A percentile compares a stretch with the other conserved stretches of the same genome.
Evolutionary conservation across 192 early-diverging fungal species (phyloP).

Genomic region (Coemansia sp.): DNA sequence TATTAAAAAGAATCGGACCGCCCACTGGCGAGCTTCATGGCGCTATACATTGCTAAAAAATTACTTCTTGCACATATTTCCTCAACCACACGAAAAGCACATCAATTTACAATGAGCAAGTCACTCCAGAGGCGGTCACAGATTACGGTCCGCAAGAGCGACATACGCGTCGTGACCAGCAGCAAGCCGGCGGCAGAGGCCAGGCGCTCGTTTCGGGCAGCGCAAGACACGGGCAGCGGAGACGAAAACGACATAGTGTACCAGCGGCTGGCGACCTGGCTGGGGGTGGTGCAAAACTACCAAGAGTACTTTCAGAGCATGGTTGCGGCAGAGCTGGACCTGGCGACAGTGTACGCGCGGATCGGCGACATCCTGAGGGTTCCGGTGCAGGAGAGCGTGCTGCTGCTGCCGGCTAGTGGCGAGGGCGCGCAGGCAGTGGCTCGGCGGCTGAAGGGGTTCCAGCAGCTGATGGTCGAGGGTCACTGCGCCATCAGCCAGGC

Average conservation of each 20-base stretch:
- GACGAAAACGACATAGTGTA: conserved; percentile 38
- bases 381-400: conserved; percentile 27
- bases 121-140: conserved; percentile 23
- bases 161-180: conserved; percentile 38
- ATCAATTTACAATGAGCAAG: conserved; percentile 3
- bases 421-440: conserved; percentile 33
- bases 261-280: conserved; percentile 49
- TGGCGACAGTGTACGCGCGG: conserved; percentile 53
- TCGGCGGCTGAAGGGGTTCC: conserved; percentile 35
- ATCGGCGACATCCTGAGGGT: conserved; percentile 51
- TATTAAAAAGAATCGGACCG: too few relatives aligned
- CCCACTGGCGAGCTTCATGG: too few relatives aligned
- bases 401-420: conserved; percentile 25
- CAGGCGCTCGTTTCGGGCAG: conserved; percentile 19
- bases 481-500: conserved; percentile 46
- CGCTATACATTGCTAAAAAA: too few relatives aligned
- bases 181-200: conserved; percentile 4
- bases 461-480: conserved; percentile 51
- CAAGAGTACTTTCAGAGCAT: conserved; percentile 51
- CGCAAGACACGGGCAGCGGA: conserved; percentile 43
- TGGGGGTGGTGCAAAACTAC: conserved; percentile 40
- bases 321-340: conserved; percentile 52
- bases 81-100: too few relatives aligned
- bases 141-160: conserved; percentile 43
- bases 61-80: too few relatives aligned